A percentile compares a stretch with the other conserved stretches of the same genome.
These are phyloP conservation scores for Picochlorum sp. DNA, from an alignment of 139 green algal species.

Conservation along the genomic window DNA sequence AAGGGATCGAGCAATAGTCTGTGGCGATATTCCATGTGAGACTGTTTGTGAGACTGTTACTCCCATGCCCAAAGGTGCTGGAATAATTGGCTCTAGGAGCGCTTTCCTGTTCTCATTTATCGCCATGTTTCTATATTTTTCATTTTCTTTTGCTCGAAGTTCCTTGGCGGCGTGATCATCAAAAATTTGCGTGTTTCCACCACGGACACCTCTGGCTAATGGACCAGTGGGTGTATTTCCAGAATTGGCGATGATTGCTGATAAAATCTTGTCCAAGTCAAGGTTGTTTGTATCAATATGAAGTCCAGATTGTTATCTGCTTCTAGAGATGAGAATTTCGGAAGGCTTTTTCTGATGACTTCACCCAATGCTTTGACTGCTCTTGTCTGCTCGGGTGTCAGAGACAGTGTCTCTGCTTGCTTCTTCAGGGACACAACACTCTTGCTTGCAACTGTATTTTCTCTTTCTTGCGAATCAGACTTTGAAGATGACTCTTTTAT, in stretches of 20 bases:
- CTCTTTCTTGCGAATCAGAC: neutral
- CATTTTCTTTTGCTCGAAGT: neutral
- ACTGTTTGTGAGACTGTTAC: slow-evolving; percentile 10
- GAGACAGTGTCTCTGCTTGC: neutral
- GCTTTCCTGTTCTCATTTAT: neutral
- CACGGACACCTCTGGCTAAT: slow-evolving; percentile 14
- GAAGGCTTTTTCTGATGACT: slow-evolving; percentile 1
- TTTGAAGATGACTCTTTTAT: neutral
- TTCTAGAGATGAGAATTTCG: neutral
- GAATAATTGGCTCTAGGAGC: slow-evolving; percentile 20
- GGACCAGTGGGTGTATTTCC: slow-evolving; percentile 24
- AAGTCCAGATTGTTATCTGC: slow-evolving; percentile 10
- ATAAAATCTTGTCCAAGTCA: slow-evolving; percentile 13
- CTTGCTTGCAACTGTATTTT: neutral
- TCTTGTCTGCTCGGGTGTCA: neutral
- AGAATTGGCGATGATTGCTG: slow-evolving; percentile 16
- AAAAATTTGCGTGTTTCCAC: neutral
- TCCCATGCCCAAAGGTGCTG: slow-evolving; percentile 17
- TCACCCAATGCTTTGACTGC: neutral
- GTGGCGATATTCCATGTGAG: slow-evolving; percentile 5
- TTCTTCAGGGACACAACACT: neutral
- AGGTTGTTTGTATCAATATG: neutral
- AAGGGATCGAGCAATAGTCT: neutral
- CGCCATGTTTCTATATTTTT: neutral
- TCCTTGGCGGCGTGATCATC: neutral